These are phyloP conservation scores for Saccharomycopsis babjevae DNA, from an alignment of 805 yeast species.

Conservation along the genomic window DNA sequence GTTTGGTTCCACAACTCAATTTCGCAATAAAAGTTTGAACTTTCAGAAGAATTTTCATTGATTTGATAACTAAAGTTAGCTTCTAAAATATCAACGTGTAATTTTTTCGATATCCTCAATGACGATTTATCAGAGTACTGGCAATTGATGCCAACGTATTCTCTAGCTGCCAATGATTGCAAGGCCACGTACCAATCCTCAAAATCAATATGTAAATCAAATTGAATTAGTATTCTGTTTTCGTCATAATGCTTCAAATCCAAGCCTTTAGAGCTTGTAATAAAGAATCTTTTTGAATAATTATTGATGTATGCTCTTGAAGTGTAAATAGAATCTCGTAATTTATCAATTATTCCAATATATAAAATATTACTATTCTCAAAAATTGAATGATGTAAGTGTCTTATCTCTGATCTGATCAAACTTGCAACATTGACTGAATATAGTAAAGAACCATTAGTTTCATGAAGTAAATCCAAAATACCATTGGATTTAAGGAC, in stretches of 20 bases:
- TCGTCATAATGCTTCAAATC: conserved; percentile 9
- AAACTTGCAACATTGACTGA: conserved; percentile 45
- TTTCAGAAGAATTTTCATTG: background rate
- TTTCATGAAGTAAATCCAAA: conserved; percentile 48
- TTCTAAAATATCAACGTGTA: conserved; percentile 52
- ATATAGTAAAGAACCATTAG: conserved; percentile 52
- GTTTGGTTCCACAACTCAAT: conserved; percentile 60
- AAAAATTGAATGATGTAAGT: conserved; percentile 52
- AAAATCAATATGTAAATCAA: conserved; percentile 56
- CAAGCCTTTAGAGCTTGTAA: conserved; percentile 13
- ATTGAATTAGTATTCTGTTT: conserved; percentile 43
- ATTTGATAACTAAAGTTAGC: conserved; percentile 34
- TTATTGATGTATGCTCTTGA: conserved; percentile 9
- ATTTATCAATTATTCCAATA: conserved; percentile 44
- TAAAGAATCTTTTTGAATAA: conserved; percentile 8
- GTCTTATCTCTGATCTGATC: conserved; percentile 51
- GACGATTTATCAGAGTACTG: conserved; percentile 24
- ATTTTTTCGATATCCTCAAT: conserved; percentile 44
- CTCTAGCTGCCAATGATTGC: conserved; percentile 51
- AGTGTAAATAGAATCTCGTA: conserved; percentile 30
- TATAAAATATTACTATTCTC: conserved; percentile 49
- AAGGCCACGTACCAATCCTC: conserved; percentile 73
- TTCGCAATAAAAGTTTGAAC: conserved; percentile 46
- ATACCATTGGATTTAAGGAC: conserved; percentile 54
- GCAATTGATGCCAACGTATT: conserved; percentile 29